Evolutionary conservation across 2,329 filamentous ascomycete species (phyloP), one percentile per base, ranked within the genome.

Genomic region (Pestalotiopsis sp.): DNA sequence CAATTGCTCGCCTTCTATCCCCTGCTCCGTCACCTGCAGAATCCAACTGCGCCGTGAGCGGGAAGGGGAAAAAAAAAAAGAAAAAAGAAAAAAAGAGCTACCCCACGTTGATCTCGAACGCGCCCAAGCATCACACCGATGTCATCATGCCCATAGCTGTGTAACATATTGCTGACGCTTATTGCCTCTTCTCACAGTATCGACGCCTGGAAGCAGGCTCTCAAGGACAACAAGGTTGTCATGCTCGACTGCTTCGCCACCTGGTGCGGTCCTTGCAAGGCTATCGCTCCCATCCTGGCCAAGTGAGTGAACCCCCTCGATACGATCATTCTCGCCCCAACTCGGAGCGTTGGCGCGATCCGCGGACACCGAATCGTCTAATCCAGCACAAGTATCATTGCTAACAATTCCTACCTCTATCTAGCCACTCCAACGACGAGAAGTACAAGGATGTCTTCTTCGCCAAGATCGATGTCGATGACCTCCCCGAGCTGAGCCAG

Each of bases 211-310:
- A 71, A 75, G 66, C 66, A 75, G 69, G 75, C 75, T 61, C 44
- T 78, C 56, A 68, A 74, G 70, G 63, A 71, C 66, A 81, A 89
- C 76, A 85, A 85, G 65, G 80, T 92, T 71, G 87, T 97, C 73
- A 83, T 98, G 69, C 83, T 98, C 76, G 95, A 98, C 84, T 94
- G 89, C 84, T 94, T 92, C 81, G 94, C 94, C 67, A 89, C 85
- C 70, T 98, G 94, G 94, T 98, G 95, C 85, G 94, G 94, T 69
- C 95, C 95, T 69, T 98, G 95, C 91, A 97, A 94, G 86, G 87
- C 90, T 75, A 96, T 98, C 75, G 89, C 94, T 20, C 95, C 94
- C 68, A 81, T 89, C 70, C 84, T 97, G 68, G 86, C 86, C 74
- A 85, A 90, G 86, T 91, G 81, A 78, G 88, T 79, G 61, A 56